Evolutionary conservation across 106 monocot genomes (phyloP), one percentile per base, ranked within the genome.

Genomic region (Alisma plantagoaquatica): DNA sequence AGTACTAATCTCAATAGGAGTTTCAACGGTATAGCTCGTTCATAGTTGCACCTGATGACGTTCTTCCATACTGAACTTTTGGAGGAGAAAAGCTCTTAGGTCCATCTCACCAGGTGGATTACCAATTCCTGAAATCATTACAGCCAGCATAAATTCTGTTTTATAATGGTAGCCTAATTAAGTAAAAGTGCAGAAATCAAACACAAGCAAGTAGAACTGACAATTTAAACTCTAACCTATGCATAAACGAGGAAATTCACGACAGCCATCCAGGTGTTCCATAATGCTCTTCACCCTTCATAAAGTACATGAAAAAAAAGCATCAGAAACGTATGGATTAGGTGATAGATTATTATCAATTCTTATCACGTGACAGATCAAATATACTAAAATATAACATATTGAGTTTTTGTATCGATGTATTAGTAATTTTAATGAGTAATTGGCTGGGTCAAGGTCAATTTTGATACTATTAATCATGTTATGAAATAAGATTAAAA

Each of bases 41-140:
- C n/a, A n/a, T n/a, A n/a, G n/a, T n/a, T n/a, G n/a, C n/a, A 90
- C 90, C 80, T 91, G 91, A 10, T 46, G 33, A 35, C 75, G 74
- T 55, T 91, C 91, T 29, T 73, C 69, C 4, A 54, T 55, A 67
- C 84, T 85, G 51, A 91, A 91, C 54, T 85, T 81, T 46, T 91
- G 91, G 24, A 91, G 75, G 48, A 90, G 60, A 77, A 67, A 90
- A 49, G 90, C 90, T 56, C 74, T 55, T 68, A 77, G 59, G 56
- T 90, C 83, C 90, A 90, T 90, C 21, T 29, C 54, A n/a, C 90
- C 90, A 29, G 90, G 83, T 24, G 83, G 90, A 48, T 84, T 84
- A 10, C 90, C 90, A 80, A 90, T 77, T 27, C 90, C 90, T 88
- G 45, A 7, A 75, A 38, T 14, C 5, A 38, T n/a, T n/a, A n/a